Evolutionary conservation across 202 grass and related monocot species (phyloP).

Genomic region (Digitaria exilis): DNA sequence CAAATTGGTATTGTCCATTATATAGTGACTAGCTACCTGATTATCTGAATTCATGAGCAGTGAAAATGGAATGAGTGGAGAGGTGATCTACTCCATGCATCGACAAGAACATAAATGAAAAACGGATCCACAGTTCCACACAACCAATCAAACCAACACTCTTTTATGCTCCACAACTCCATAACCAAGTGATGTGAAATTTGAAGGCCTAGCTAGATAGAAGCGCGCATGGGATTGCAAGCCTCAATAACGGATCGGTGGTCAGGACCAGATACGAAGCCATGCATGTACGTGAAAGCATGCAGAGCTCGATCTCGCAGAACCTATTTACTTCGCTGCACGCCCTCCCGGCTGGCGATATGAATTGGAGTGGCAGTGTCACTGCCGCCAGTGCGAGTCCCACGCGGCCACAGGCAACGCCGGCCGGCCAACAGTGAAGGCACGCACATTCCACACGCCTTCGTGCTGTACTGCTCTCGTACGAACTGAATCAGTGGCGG

Average conservation of each 20-base stretch:
- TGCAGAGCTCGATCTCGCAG: background rate
- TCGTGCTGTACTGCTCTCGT: background rate
- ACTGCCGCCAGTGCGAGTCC: background rate
- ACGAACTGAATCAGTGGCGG: background rate
- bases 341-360: background rate
- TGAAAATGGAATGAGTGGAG: no score
- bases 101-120: no score
- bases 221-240: background rate
- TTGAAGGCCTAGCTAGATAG: background rate
- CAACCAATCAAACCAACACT: background rate
- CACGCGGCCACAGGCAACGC: background rate
- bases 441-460: background rate
- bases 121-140: no score
- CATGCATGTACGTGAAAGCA: background rate
- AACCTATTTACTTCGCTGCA: constrained; percentile 4
- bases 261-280: background rate
- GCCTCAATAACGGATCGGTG: background rate
- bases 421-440: background rate
- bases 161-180: background rate
- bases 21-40: no score
- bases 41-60: no score
- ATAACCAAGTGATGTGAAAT: background rate
- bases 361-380: background rate
- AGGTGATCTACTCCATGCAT: background rate
- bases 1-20: no score